A percentile compares a stretch with the other conserved stretches of the same genome.
Evolutionary conservation across 2,329 filamentous ascomycete species (phyloP).

Genomic region (Fusarium citri): DNA sequence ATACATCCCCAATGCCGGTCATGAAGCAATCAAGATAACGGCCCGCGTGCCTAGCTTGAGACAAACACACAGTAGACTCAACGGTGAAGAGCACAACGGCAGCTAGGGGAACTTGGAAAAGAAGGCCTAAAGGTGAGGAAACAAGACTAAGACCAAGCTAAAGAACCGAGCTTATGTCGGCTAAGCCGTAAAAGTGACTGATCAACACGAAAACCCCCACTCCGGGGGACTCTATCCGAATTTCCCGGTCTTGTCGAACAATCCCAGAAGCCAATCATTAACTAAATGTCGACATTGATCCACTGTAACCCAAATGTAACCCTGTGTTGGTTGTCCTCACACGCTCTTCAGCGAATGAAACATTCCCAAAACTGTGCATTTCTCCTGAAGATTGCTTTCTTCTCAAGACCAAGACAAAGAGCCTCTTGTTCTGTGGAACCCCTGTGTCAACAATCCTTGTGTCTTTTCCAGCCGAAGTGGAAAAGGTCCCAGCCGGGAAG

Average conservation of each 20-base stretch:
- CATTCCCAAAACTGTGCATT: neutral
- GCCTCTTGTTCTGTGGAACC: neutral
- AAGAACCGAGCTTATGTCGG: neutral
- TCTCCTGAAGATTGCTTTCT: slow-evolving; percentile 6
- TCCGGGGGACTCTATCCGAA: neutral
- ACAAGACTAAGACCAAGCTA: neutral
- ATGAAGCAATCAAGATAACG: neutral
- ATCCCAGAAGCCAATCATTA: slow-evolving; percentile 18
- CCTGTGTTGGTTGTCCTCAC: neutral
- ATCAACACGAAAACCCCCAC: neutral
- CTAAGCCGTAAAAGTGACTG: neutral
- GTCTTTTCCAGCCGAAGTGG: neutral
- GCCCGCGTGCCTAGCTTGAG: neutral
- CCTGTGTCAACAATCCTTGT: neutral
- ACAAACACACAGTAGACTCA: neutral
- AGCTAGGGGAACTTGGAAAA: neutral
- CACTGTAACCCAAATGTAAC: neutral
- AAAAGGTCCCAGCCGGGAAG: neutral
- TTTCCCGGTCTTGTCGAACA: neutral
- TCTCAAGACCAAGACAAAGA: neutral
- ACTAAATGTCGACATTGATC: neutral
- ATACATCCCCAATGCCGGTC: neutral
- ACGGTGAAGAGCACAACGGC: neutral
- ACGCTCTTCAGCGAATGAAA: neutral
- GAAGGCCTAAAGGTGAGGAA: neutral